phyloP scores from a whole-genome alignment of 2,329 filamentous ascomycete species.

The Aspergillus luchuensis region DNA sequence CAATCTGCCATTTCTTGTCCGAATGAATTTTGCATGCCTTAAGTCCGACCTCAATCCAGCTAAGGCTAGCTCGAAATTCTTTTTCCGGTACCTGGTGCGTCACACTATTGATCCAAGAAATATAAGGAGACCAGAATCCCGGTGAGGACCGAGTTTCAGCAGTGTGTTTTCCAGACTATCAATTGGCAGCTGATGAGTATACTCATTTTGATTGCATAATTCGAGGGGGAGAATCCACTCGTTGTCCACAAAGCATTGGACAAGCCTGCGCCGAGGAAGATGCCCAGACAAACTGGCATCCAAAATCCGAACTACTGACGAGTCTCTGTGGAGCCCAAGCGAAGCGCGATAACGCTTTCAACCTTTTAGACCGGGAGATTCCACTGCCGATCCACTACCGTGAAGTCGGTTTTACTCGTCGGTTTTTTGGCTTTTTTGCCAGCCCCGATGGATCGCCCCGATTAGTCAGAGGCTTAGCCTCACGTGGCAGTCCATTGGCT shows the following conservation, averaged over 20 bases:
- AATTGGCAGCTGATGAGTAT: neutral
- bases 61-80: neutral
- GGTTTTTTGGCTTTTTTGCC: neutral
- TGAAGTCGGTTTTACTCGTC: neutral
- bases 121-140: neutral
- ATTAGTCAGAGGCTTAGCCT: neutral
- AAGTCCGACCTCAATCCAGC: neutral
- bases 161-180: neutral
- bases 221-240: neutral
- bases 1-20: neutral
- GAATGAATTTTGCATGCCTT: neutral
- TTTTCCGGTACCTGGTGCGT: neutral
- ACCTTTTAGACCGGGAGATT: neutral
- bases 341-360: neutral
- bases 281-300: neutral
- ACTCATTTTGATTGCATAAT: neutral
- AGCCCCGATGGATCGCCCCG: neutral
- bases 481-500: neutral
- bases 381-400: neutral
- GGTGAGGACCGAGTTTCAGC: neutral
- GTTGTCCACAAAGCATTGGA: neutral
- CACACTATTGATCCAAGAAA: neutral
- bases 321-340: neutral
- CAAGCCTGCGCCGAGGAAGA: neutral
- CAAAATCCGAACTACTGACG: neutral